Conservation (phyloP, 2,329 filamentous ascomycete genomes). For the Aureobasidium lini region DNA sequence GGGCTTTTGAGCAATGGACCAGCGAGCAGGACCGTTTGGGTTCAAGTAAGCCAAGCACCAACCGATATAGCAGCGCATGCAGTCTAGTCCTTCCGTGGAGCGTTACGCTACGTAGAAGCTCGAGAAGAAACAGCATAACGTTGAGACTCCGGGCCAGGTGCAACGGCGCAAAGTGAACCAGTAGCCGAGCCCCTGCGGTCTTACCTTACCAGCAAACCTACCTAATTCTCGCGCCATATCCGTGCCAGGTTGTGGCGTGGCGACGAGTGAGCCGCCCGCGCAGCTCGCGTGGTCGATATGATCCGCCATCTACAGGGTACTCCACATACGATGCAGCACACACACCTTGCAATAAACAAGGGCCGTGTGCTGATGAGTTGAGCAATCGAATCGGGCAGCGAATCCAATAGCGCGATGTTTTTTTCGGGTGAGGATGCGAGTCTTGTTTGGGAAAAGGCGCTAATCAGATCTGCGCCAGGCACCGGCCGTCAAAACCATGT, state of each 20-base stretch:
- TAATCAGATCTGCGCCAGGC: not conserved
- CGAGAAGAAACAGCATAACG: constrained; percentile 8
- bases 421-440: constrained; percentile 5
- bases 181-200: constrained; percentile 7
- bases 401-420: constrained; percentile 8
- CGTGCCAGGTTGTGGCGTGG: not conserved
- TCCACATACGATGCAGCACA: not conserved
- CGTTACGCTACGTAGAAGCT: constrained; percentile 13
- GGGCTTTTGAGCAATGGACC: constrained; percentile 10
- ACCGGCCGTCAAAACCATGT: constrained; percentile 9
- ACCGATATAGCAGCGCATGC: constrained; percentile 12
- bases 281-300: constrained; percentile 6
- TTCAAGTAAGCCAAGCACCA: constrained; percentile 10
- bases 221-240: constrained; percentile 5
- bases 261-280: not conserved
- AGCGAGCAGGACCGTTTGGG: constrained; percentile 10
- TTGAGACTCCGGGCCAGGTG: constrained; percentile 10
- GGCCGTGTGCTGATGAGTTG: constrained; percentile 1
- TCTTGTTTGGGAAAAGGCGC: not conserved
- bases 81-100: constrained; percentile 9
- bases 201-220: not conserved
- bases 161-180: constrained; percentile 12
- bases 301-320: not conserved
- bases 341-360: not conserved
- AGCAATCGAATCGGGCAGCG: not conserved